phyloP scores from a whole-genome alignment of 169 alveolate genomes.

The Theileria luwenshuni region DNA sequence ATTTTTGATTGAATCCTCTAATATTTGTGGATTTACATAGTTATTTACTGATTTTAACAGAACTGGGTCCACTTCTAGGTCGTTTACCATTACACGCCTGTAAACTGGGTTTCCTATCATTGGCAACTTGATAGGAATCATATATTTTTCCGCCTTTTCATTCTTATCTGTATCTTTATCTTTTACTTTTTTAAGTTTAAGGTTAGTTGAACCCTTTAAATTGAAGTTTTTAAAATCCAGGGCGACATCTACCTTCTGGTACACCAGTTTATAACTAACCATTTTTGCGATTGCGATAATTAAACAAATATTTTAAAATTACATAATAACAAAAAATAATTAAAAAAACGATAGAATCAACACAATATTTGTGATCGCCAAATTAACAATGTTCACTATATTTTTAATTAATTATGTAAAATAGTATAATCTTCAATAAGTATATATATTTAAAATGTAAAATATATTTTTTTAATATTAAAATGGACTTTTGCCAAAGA shows the following conservation, averaged over 20 bases:
- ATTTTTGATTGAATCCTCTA: conserved; percentile 23
- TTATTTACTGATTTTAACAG: conserved; percentile 37
- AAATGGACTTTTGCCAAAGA: not conserved
- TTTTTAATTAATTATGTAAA: too few species aligned
- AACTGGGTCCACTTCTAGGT: conserved; percentile 26
- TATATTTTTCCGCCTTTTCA: not conserved
- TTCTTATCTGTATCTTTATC: not conserved
- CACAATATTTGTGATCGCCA: too few species aligned
- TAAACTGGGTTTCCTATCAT: conserved; percentile 26
- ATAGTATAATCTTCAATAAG: too few species aligned
- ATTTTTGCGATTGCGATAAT: conserved; percentile 67
- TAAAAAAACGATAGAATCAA: too few species aligned
- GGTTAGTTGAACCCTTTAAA: conserved; percentile 51
- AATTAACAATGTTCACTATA: too few species aligned
- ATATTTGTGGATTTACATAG: conserved; percentile 12
- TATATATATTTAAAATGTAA: not conserved
- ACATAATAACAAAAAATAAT: not conserved
- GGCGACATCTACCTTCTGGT: conserved; percentile 53
- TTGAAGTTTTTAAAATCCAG: conserved; percentile 43
- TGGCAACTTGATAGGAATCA: conserved; percentile 44
- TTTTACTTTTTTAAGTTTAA: conserved; percentile 5
- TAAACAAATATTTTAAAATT: conserved; percentile 8
- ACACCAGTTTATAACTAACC: conserved; percentile 29
- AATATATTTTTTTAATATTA: too few species aligned
- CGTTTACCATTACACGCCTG: conserved; percentile 53